These are phyloP conservation scores for Leccinum fuscescens DNA, from an alignment of 1,284 basidiomycete species.

Conservation along the genomic window DNA sequence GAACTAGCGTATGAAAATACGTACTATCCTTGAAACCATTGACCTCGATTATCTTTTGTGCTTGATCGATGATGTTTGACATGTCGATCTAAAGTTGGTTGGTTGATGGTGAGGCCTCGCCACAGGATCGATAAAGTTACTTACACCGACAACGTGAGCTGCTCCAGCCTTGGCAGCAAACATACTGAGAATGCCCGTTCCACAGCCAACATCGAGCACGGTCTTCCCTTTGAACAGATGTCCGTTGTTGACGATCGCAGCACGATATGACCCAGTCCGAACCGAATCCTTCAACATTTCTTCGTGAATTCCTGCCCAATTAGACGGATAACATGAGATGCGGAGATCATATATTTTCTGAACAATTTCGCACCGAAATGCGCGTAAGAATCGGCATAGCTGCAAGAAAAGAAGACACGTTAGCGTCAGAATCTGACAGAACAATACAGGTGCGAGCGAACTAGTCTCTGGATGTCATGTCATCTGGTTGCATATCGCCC, in stretches of 20 bases:
- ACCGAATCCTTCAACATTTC: constrained; percentile 99
- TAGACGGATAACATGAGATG: constrained; percentile 10
- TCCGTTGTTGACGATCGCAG: constrained; percentile 92
- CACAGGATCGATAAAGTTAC: constrained; percentile 28
- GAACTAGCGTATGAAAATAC: constrained; percentile 34
- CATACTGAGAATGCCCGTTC: constrained; percentile 98
- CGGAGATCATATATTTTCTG: not conserved
- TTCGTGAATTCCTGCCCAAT: constrained; percentile 82
- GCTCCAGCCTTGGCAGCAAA: constrained; percentile 98
- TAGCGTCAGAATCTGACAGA: constrained; percentile 31
- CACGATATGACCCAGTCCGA: constrained; percentile 93
- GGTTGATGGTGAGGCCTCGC: constrained; percentile 11
- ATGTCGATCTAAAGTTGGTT: constrained; percentile 81
- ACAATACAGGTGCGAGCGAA: constrained; percentile 46
- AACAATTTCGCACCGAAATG: constrained; percentile 75
- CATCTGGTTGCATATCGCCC: constrained; percentile 33
- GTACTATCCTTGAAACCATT: constrained; percentile 94
- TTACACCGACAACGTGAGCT: constrained; percentile 89
- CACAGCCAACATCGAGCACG: constrained; percentile 97
- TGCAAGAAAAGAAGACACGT: constrained; percentile 38
- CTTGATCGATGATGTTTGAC: constrained; percentile 99
- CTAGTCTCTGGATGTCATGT: constrained; percentile 83
- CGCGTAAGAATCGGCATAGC: constrained; percentile 90
- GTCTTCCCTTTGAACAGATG: constrained; percentile 97
- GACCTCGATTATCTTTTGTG: constrained; percentile 92